phyloP scores from a whole-genome alignment of 257 asterid genomes.

The Solanum lycopersicoides region DNA sequence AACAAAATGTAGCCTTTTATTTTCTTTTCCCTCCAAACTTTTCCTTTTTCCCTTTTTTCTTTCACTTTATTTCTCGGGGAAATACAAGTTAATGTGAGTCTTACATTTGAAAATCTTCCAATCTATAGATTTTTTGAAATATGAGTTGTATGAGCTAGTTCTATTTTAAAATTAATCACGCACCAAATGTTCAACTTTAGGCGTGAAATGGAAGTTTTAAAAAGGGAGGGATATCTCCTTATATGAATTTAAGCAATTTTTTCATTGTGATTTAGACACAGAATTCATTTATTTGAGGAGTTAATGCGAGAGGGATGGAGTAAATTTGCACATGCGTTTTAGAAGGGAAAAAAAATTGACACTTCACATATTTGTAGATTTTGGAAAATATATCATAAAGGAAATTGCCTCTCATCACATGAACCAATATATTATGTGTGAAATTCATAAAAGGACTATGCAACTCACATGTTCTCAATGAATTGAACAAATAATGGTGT shows the following conservation, averaged over 20 bases:
- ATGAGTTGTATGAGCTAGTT: neutral
- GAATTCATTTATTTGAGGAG: neutral
- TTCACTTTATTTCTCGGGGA: conserved; percentile 2
- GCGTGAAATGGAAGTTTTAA: neutral
- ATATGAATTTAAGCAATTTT: neutral
- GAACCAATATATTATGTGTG: neutral
- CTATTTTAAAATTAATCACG: neutral
- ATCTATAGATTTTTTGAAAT: neutral
- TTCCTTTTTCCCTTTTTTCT: neutral
- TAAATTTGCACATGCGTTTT: neutral
- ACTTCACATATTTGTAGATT: neutral
- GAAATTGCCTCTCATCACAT: neutral
- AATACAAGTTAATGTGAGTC: neutral
- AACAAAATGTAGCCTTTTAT: neutral
- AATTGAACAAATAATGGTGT: neutral
- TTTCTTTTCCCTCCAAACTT: neutral
- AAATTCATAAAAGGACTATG: neutral
- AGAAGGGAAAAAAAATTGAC: neutral
- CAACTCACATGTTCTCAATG: neutral
- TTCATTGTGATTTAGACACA: accelerated
- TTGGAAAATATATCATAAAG: neutral
- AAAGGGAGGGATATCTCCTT: neutral
- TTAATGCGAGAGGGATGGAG: neutral
- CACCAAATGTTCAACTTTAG: neutral
- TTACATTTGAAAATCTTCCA: neutral